Conservation (phyloP, 2,329 filamentous ascomycete genomes). For the Westerdykella aurantiaca region DNA sequence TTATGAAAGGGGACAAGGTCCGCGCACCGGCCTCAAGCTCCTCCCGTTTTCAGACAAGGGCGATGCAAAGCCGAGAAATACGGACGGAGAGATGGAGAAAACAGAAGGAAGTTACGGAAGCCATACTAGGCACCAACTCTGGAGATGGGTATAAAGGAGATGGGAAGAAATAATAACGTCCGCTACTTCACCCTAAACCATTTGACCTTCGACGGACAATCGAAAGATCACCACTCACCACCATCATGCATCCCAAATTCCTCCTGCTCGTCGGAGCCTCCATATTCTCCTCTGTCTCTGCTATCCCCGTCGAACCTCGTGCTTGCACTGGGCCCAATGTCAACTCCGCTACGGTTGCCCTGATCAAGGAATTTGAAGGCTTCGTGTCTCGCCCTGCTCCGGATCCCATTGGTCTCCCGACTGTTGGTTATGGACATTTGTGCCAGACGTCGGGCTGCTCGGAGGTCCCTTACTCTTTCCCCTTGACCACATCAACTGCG, state of each 20-base stretch:
- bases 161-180: no score
- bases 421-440: slow-evolving; percentile 49
- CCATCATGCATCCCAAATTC: slow-evolving; percentile 3
- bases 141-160: no score
- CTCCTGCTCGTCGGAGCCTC: slow-evolving; percentile 4
- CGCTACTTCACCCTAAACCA: no score
- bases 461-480: slow-evolving; percentile 45
- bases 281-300: slow-evolving; percentile 3
- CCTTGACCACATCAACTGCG: slow-evolving; percentile 40
- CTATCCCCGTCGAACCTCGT: slow-evolving; percentile 7
- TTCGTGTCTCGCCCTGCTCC: slow-evolving; percentile 26
- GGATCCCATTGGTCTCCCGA: slow-evolving; percentile 45
- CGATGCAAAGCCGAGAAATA: no score
- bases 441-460: slow-evolving; percentile 40
- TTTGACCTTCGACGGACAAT: no score
- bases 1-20: no score
- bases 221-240: background rate
- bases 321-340: slow-evolving; percentile 18
- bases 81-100: no score
- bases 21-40: no score
- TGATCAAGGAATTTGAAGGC: slow-evolving; percentile 38
- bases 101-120: no score
- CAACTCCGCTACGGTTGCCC: slow-evolving; percentile 31
- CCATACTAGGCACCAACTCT: no score
- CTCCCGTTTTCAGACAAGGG: no score